phyloP scores from a whole-genome alignment of 257 asterid species.

The Rauvolfia tetraphylla region DNA sequence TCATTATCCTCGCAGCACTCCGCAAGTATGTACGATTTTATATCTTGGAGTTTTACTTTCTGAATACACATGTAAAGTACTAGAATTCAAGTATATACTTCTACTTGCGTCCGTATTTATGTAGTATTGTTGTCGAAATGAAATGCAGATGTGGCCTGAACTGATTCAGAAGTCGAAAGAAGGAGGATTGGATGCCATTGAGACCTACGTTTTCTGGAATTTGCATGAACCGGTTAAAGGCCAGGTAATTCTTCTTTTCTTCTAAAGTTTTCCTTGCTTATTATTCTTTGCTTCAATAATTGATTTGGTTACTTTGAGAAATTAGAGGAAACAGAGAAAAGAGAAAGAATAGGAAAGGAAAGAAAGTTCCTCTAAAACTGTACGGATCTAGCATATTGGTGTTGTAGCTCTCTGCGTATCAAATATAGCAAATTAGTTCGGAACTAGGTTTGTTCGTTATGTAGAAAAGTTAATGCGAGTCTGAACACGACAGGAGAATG shows the following conservation, averaged over 20 bases:
- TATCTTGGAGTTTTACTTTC: neutral
- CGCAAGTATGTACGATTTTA: constrained; percentile 18
- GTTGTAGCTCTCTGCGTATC: neutral
- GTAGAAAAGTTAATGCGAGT: neutral
- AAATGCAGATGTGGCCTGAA: constrained; percentile 85
- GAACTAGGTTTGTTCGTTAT: neutral
- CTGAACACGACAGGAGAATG: neutral
- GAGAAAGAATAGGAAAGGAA: constrained; percentile 6
- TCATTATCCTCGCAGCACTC: constrained; percentile 86
- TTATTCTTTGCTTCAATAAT: constrained; percentile 31
- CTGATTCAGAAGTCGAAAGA: constrained; percentile 75
- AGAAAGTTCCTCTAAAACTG: neutral
- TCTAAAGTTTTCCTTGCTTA: neutral
- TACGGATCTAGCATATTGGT: neutral
- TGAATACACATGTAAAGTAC: neutral
- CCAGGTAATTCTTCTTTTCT: constrained; percentile 38
- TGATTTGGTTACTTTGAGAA: constrained; percentile 12
- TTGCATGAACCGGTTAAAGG: constrained; percentile 75
- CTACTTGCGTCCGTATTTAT: neutral
- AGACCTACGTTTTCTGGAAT: constrained; percentile 88
- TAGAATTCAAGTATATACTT: neutral
- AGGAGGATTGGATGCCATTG: constrained; percentile 77
- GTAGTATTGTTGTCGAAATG: neutral
- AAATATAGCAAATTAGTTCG: neutral
- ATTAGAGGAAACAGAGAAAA: neutral